These are phyloP conservation scores for Exobasidium cylindrosporum DNA, from an alignment of 1,284 basidiomycete genomes.

Conservation along the genomic window DNA sequence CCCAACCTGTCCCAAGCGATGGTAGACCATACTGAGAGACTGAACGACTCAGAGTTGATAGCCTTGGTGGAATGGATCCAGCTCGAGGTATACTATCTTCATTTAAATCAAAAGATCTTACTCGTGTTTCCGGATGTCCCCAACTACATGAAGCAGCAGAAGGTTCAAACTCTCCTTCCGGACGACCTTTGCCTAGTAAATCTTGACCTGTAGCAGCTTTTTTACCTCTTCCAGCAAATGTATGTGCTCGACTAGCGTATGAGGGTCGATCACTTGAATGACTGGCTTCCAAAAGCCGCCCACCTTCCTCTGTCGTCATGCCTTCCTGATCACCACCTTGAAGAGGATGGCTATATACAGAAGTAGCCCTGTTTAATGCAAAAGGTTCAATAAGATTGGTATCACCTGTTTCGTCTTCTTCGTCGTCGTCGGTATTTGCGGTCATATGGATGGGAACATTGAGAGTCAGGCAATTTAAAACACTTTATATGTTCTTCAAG, in stretches of 20 bases:
- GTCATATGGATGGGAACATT: no score
- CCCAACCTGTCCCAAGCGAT: conserved; percentile 6
- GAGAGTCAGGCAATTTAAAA: no score
- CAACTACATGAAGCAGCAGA: neutral
- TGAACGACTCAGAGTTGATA: neutral
- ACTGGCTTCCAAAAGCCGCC: neutral
- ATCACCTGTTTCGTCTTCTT: no score
- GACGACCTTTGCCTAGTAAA: neutral
- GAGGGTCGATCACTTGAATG: neutral
- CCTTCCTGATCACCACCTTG: neutral
- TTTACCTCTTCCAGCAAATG: neutral
- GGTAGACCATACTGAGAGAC: conserved; percentile 1
- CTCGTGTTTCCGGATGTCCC: neutral
- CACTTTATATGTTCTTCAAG: no score
- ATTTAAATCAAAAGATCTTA: neutral
- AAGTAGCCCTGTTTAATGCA: neutral
- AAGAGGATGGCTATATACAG: neutral
- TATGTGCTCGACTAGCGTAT: neutral
- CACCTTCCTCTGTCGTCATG: neutral
- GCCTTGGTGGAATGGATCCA: neutral
- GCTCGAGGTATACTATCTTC: neutral
- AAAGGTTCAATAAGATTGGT: neutral
- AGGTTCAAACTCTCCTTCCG: neutral
- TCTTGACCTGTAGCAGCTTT: neutral
- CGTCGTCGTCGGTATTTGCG: neutral